Conservation (phyloP, 306 rosid species). For the Echinosophora koreensis region DNA sequence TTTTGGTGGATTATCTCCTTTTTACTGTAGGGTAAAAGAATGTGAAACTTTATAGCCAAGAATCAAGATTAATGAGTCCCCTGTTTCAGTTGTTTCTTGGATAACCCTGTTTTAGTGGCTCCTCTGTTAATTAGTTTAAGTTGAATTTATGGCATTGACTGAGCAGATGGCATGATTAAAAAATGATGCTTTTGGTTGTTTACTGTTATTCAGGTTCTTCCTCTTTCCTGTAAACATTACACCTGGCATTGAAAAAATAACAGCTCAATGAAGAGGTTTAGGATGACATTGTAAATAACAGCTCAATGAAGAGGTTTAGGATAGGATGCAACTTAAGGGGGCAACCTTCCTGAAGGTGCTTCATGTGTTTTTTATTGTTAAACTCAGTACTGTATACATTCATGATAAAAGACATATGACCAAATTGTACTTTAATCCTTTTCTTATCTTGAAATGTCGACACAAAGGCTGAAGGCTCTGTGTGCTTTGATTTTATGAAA, state of each 20-base stretch:
- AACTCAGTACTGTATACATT: neutral
- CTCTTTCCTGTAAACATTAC: slow-evolving; percentile 8
- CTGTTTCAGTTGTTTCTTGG: slow-evolving; percentile 3
- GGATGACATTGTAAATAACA: slow-evolving; percentile 6
- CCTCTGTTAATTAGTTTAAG: slow-evolving; percentile 21
- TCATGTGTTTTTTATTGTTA: neutral
- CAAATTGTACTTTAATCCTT: slow-evolving; percentile 1
- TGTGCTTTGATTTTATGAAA: slow-evolving; percentile 4
- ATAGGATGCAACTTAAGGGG: neutral
- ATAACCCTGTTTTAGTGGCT: neutral
- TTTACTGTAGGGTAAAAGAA: neutral
- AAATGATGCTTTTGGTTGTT: slow-evolving; percentile 3
- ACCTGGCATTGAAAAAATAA: neutral
- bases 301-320: neutral
- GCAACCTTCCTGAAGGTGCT: slow-evolving; percentile 2
- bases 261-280: slow-evolving; percentile 2
- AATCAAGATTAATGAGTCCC: neutral
- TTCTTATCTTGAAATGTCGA: slow-evolving; percentile 5
- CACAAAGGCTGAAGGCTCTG: neutral
- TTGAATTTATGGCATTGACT: slow-evolving; percentile 11
- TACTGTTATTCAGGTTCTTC: neutral
- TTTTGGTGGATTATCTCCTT: neutral
- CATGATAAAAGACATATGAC: neutral
- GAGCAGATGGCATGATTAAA: slow-evolving; percentile 1
- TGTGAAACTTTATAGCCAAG: slow-evolving; percentile 22